phyloP scores from a whole-genome alignment of 768 basidiomycete genomes.

The Phallus indusiatus region DNA sequence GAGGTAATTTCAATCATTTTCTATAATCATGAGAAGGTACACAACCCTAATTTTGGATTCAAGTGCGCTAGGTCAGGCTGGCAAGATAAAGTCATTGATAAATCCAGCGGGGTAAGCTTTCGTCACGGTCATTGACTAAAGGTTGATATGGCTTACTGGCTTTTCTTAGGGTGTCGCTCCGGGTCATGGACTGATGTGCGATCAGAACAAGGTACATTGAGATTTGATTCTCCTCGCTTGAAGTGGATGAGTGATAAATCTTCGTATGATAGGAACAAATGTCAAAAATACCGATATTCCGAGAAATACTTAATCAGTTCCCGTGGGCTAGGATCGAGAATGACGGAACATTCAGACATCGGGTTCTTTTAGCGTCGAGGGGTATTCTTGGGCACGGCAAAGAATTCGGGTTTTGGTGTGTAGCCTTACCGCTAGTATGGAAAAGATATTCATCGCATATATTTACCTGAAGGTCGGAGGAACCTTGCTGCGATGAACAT shows the following conservation, averaged over 20 bases:
- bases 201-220: background rate
- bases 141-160: background rate
- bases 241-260: background rate
- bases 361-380: constrained; percentile 27
- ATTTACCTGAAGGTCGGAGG: background rate
- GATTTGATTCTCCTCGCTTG: background rate
- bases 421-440: background rate
- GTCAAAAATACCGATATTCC: constrained; percentile 25
- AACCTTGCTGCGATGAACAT: constrained; percentile 8
- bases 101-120: background rate
- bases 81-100: constrained; percentile 1
- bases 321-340: constrained; percentile 35
- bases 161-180: background rate
- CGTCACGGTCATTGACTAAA: background rate
- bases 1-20: background rate
- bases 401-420: constrained; percentile 30
- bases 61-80: constrained; percentile 2
- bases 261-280: constrained; percentile 26
- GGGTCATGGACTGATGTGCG: constrained; percentile 1
- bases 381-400: constrained; percentile 27
- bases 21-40: background rate
- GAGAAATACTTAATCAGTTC: constrained; percentile 27
- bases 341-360: constrained; percentile 29
- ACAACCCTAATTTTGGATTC: background rate
- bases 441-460: background rate